Evolutionary conservation across 352 stramenopile species (phyloP).

Genomic region (Phytophthora litchii): DNA sequence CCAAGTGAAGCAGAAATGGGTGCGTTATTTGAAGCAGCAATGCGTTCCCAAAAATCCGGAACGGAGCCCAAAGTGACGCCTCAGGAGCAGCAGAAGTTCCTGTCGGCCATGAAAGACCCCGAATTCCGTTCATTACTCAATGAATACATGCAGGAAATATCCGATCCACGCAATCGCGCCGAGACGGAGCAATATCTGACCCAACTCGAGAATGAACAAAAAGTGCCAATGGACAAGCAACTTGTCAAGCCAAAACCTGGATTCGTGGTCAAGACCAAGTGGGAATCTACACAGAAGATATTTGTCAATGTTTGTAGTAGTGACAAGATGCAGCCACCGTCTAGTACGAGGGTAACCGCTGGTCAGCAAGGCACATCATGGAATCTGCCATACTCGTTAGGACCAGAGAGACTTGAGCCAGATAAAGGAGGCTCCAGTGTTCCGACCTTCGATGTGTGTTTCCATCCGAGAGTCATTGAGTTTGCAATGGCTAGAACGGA

Average conservation of each 20-base stretch:
- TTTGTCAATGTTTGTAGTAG: constrained; percentile 95
- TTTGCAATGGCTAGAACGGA: constrained; percentile 55
- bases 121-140: constrained; percentile 92
- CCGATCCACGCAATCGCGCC: constrained; percentile 84
- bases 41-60: constrained; percentile 28
- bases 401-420: constrained; percentile 87
- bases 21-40: constrained; percentile 55
- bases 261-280: constrained; percentile 93
- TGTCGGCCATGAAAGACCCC: constrained; percentile 90
- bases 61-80: constrained; percentile 17
- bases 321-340: constrained; percentile 83
- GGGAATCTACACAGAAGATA: constrained; percentile 63
- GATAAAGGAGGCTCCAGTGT: constrained; percentile 82
- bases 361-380: constrained; percentile 66
- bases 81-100: constrained; percentile 84
- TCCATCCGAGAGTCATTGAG: constrained; percentile 87
- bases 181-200: constrained; percentile 92
- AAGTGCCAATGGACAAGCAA: constrained; percentile 86
- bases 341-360: constrained; percentile 43
- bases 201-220: constrained; percentile 90
- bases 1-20: constrained; percentile 53
- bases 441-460: constrained; percentile 92
- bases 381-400: constrained; percentile 91
- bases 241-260: constrained; percentile 83
- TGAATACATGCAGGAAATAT: constrained; percentile 95